Conservation (phyloP, 306 rosid species). For the Vicia villosa region DNA sequence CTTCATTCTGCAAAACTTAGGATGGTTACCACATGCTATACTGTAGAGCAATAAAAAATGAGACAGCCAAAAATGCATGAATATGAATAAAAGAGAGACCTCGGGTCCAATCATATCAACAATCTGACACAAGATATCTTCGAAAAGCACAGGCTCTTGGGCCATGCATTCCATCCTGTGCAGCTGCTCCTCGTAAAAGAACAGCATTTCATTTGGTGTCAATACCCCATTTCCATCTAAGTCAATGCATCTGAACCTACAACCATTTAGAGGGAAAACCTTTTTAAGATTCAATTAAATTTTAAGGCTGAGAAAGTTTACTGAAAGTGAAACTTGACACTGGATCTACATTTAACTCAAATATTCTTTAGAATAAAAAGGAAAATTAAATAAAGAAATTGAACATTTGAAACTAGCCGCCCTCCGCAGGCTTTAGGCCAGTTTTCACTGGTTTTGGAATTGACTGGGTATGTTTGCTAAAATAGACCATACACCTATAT, state of each 20-base stretch:
- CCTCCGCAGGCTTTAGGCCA: background rate
- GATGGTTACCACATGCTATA: constrained; percentile 32
- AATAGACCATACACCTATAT: background rate
- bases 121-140: constrained; percentile 94
- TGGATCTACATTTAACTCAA: background rate
- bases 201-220: constrained; percentile 89
- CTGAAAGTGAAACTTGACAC: background rate
- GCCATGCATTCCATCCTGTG: constrained; percentile 99
- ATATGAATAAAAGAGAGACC: constrained; percentile 59
- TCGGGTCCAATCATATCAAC: constrained; percentile 97
- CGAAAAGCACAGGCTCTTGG: constrained; percentile 95
- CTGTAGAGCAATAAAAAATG: constrained; percentile 31
- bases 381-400: background rate
- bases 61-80: constrained; percentile 7
- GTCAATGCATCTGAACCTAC: constrained; percentile 98
- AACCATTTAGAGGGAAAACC: background rate
- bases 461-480: background rate
- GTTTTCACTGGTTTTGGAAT: background rate
- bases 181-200: constrained; percentile 98
- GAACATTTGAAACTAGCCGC: background rate
- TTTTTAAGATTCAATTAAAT: constrained; percentile 1
- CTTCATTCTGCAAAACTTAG: constrained; percentile 69
- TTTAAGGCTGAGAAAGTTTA: background rate
- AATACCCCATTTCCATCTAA: constrained; percentile 96
- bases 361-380: background rate